phyloP scores from a whole-genome alignment of 495 filamentous ascomycete genomes.

The Parathielavia appendiculata region DNA sequence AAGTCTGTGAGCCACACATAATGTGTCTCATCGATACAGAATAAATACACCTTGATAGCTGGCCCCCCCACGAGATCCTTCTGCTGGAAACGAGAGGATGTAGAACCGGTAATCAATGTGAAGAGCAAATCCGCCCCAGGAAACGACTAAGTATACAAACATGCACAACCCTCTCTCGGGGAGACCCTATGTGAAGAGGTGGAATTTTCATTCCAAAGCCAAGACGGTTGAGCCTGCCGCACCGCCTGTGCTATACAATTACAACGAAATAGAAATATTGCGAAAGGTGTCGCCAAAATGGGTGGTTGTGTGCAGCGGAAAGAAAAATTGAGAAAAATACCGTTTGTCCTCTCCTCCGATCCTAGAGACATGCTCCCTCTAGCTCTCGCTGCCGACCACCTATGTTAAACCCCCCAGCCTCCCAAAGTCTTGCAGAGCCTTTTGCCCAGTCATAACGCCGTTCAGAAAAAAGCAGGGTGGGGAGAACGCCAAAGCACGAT shows the following conservation, averaged over 20 bases:
- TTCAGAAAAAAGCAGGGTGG: constrained; percentile 19
- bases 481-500: constrained; percentile 6
- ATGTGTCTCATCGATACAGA: too few species aligned
- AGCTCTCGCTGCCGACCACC: background rate
- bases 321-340: constrained; percentile 12
- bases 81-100: too few species aligned
- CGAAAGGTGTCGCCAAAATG: too few species aligned
- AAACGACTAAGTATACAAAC: too few species aligned
- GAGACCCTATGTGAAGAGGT: background rate
- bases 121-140: too few species aligned
- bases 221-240: constrained; percentile 9
- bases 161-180: background rate
- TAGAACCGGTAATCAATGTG: too few species aligned
- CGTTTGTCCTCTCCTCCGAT: constrained; percentile 4
- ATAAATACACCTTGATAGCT: too few species aligned
- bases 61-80: too few species aligned
- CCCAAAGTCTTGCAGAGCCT: constrained; percentile 17
- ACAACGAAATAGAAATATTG: constrained; percentile 9
- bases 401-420: background rate
- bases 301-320: too few species aligned
- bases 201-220: constrained; percentile 5
- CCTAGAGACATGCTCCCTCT: background rate
- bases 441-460: constrained; percentile 19
- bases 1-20: too few species aligned
- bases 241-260: constrained; percentile 12